Conservation (phyloP, 2,329 filamentous ascomycete species). For the Curvularia lunata region DNA sequence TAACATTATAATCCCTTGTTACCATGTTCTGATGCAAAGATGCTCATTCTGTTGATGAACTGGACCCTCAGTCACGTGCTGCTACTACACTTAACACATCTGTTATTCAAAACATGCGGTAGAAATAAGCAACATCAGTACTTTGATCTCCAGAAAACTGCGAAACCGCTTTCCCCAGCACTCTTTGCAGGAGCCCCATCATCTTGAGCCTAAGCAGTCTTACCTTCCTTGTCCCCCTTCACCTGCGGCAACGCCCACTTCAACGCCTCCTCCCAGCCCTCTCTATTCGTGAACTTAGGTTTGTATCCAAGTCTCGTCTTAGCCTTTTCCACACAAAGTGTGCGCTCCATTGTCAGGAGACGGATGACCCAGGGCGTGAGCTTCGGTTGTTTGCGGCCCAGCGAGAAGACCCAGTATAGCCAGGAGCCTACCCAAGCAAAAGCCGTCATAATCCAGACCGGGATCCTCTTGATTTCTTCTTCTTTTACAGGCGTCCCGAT, state of each 20-base stretch:
- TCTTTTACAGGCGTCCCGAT: background rate
- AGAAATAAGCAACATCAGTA: no score
- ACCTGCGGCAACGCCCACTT: background rate
- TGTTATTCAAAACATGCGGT: no score
- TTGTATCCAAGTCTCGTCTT: background rate
- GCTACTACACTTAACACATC: no score
- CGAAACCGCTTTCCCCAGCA: no score
- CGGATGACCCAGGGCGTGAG: background rate
- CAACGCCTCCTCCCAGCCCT: background rate
- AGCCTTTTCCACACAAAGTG: background rate
- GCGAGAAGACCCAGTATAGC: slow-evolving; percentile 1
- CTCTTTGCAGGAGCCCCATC: background rate
- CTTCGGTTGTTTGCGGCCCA: background rate
- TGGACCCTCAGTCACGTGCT: no score
- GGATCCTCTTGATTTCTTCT: background rate
- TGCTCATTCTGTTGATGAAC: no score
- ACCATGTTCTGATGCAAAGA: no score
- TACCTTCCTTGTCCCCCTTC: background rate
- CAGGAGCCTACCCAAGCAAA: background rate
- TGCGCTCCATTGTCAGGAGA: background rate
- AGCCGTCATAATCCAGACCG: background rate
- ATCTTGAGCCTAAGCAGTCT: background rate
- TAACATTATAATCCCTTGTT: no score
- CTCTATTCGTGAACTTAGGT: background rate
- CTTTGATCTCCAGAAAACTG: no score